Evolutionary conservation across 768 basidiomycete genomes (phyloP).

Genomic region (Leccinum imitatum): DNA sequence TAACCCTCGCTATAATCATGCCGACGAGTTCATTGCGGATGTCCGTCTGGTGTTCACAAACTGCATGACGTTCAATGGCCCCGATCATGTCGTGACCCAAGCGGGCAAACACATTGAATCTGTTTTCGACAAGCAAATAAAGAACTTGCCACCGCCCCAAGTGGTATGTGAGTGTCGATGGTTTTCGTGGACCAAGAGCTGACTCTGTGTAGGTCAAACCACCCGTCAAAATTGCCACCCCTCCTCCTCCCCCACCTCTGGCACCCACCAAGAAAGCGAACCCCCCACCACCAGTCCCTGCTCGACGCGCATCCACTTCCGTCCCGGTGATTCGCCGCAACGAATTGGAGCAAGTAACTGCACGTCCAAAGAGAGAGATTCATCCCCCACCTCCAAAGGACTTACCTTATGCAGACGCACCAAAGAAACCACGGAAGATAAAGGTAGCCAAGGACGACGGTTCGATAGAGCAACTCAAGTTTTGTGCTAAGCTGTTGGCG

Average conservation of each 20-base stretch:
- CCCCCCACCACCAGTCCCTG: constrained; percentile 41
- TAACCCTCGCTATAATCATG: constrained; percentile 74
- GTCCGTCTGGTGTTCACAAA: constrained; percentile 89
- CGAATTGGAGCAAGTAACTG: constrained; percentile 51
- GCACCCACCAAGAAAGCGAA: constrained; percentile 28
- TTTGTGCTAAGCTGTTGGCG: constrained; percentile 70
- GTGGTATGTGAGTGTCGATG: constrained; percentile 56
- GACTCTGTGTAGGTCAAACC: constrained; percentile 39
- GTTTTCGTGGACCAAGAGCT: constrained; percentile 17
- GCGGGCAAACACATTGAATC: constrained; percentile 83
- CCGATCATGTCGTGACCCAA: constrained; percentile 74
- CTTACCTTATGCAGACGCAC: constrained; percentile 73
- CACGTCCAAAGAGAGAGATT: constrained; percentile 96
- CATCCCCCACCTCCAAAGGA: constrained; percentile 95
- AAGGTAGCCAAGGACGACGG: constrained; percentile 64
- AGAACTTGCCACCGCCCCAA: constrained; percentile 73
- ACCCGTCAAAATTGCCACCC: constrained; percentile 40
- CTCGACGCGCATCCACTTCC: constrained; percentile 75
- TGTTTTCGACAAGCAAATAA: constrained; percentile 85
- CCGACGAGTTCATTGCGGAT: constrained; percentile 82
- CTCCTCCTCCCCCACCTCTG: constrained; percentile 44
- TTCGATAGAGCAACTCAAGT: constrained; percentile 80
- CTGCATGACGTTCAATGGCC: constrained; percentile 89
- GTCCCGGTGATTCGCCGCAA: constrained; percentile 83
- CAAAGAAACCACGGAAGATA: constrained; percentile 64